These are phyloP conservation scores for Talaromyces amestolkiae DNA, from an alignment of 2,329 filamentous ascomycete species.

Conservation along the genomic window DNA sequence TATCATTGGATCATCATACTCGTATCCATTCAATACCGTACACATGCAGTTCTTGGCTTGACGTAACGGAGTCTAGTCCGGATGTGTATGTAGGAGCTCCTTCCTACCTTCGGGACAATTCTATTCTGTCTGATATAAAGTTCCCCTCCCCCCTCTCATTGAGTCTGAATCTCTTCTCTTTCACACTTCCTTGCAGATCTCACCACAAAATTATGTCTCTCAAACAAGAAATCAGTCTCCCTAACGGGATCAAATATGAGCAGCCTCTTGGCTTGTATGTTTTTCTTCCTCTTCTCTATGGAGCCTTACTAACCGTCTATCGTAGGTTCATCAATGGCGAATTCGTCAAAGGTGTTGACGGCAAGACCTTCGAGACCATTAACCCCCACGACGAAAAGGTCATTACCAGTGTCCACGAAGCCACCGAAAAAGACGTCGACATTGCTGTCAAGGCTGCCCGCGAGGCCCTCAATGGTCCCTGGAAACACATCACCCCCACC, in stretches of 20 bases:
- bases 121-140: constrained; percentile 3
- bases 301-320: neutral
- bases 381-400: constrained; percentile 83
- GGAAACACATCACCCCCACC: constrained; percentile 67
- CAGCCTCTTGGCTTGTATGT: constrained; percentile 42
- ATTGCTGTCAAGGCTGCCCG: constrained; percentile 81
- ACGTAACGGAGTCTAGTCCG: constrained; percentile 1
- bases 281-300: neutral
- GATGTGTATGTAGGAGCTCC: neutral
- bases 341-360: constrained; percentile 78
- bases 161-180: neutral
- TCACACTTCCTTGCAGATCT: neutral
- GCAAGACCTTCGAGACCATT: constrained; percentile 88
- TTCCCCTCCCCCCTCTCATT: neutral
- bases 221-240: constrained; percentile 39
- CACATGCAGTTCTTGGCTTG: neutral
- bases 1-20: neutral
- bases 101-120: neutral
- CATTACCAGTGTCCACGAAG: constrained; percentile 79
- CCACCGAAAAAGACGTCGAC: constrained; percentile 73
- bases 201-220: constrained; percentile 35
- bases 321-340: constrained; percentile 72
- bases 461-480: constrained; percentile 75
- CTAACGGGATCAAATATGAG: constrained; percentile 39
- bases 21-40: neutral